Conservation (phyloP, 495 filamentous ascomycete genomes). For the Aspergillus nidulans region DNA sequence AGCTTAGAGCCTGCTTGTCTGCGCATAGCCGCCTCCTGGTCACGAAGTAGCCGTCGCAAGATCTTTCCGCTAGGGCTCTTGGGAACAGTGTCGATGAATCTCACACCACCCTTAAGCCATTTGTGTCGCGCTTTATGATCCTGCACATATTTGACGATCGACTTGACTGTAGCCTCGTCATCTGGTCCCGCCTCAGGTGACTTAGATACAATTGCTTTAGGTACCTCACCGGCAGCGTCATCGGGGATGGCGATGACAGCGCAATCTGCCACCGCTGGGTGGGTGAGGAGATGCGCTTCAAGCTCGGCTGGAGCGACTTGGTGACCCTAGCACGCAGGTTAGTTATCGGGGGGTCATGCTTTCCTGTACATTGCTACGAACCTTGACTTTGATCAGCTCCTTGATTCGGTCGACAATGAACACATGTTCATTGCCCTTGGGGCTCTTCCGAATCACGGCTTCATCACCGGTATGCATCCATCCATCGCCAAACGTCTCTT, state of each 20-base stretch:
- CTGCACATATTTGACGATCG: slow-evolving; percentile 73
- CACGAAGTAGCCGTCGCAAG: slow-evolving; percentile 70
- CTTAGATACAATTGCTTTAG: slow-evolving; percentile 85
- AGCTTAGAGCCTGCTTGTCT: slow-evolving; percentile 58
- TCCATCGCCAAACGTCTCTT: slow-evolving; percentile 72
- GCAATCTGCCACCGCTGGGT: slow-evolving; percentile 75
- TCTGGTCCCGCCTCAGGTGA: slow-evolving; percentile 54
- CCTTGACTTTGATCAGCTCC: slow-evolving; percentile 93
- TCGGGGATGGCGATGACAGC: slow-evolving; percentile 80
- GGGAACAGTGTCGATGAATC: slow-evolving; percentile 71
- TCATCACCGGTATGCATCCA: slow-evolving; percentile 90
- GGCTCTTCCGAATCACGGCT: slow-evolving; percentile 60
- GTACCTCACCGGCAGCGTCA: slow-evolving; percentile 71
- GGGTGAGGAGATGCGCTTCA: slow-evolving; percentile 80
- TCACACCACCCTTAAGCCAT: slow-evolving; percentile 81
- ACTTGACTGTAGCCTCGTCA: slow-evolving; percentile 53
- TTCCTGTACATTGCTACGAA: slow-evolving; percentile 28
- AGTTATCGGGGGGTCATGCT: neutral
- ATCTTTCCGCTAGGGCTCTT: slow-evolving; percentile 96
- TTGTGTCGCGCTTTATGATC: slow-evolving; percentile 83
- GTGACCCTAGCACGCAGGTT: slow-evolving; percentile 51
- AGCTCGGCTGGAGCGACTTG: slow-evolving; percentile 93
- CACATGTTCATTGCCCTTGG: slow-evolving; percentile 68
- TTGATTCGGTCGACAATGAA: slow-evolving; percentile 87
- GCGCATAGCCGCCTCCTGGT: slow-evolving; percentile 69